These are phyloP conservation scores for Tuber brumale DNA, from an alignment of 495 filamentous ascomycete species.

Conservation along the genomic window DNA sequence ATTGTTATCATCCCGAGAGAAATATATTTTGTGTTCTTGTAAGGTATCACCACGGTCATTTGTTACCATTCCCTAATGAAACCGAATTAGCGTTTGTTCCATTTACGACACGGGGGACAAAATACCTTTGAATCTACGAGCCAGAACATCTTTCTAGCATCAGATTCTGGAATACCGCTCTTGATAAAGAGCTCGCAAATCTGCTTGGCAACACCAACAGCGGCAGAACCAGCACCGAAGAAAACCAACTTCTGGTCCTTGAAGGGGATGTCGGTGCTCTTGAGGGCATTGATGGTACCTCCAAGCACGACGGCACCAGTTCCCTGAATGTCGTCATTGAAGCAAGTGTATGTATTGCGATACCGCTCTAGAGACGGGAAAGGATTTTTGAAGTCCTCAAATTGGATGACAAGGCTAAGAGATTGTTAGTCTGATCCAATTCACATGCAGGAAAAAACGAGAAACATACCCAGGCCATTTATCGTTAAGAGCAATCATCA, in stretches of 20 bases:
- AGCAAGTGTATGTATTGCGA: conserved; percentile 78
- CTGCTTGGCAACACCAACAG: conserved; percentile 95
- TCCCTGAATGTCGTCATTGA: conserved; percentile 98
- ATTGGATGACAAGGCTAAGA: conserved; percentile 82
- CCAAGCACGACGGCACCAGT: conserved; percentile 92
- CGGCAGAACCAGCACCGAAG: conserved; percentile 89
- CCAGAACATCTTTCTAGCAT: conserved; percentile 87
- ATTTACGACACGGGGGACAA: background rate
- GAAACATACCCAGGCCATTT: conserved; percentile 64
- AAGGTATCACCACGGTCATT: conserved; percentile 88
- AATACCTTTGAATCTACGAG: conserved; percentile 75
- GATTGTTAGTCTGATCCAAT: conserved; percentile 41
- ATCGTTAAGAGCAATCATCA: conserved; percentile 86
- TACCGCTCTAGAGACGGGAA: conserved; percentile 92
- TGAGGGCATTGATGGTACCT: conserved; percentile 91
- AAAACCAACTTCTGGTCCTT: conserved; percentile 93
- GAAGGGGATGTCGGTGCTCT: conserved; percentile 73
- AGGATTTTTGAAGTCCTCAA: conserved; percentile 97
- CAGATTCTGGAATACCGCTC: conserved; percentile 85
- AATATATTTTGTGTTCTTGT: conserved; percentile 96
- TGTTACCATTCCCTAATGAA: conserved; percentile 72
- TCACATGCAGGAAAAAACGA: conserved; percentile 8
- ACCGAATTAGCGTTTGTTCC: background rate
- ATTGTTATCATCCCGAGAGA: conserved; percentile 85
- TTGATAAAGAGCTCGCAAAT: conserved; percentile 92